Conservation (phyloP, 805 yeast species). For the Jamesozyma hellenica region DNA sequence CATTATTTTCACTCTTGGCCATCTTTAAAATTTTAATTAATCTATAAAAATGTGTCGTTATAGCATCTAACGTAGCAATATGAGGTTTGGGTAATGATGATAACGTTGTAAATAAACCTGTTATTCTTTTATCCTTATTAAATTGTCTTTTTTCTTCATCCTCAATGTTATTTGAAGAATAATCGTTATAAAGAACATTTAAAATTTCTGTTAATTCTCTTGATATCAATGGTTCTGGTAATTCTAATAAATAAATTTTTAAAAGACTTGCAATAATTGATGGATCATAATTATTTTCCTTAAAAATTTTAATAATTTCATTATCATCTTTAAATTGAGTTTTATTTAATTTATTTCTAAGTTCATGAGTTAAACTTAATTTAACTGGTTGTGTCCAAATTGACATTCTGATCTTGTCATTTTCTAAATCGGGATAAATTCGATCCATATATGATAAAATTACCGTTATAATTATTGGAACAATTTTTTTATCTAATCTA, state of each 20-base stretch:
- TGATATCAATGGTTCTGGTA: conserved; percentile 70
- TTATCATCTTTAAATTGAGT: conserved; percentile 25
- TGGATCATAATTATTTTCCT: conserved; percentile 35
- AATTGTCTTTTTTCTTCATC: conserved; percentile 9
- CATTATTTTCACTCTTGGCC: conserved; percentile 18
- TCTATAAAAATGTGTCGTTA: conserved; percentile 66
- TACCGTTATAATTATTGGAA: conserved; percentile 57
- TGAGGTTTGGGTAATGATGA: conserved; percentile 59
- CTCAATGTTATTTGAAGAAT: conserved; percentile 22
- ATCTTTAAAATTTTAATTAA: conserved; percentile 44
- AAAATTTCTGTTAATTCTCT: conserved; percentile 55
- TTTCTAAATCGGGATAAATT: conserved; percentile 55
- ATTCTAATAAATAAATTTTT: conserved; percentile 64
- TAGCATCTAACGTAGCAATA: conserved; percentile 69
- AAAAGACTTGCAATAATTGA: conserved; percentile 56
- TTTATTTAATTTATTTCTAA: conserved; percentile 44
- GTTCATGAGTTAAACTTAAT: conserved; percentile 47
- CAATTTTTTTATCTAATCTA: conserved; percentile 59
- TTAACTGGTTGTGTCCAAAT: conserved; percentile 64
- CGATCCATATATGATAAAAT: conserved; percentile 58
- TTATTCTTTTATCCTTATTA: conserved; percentile 34
- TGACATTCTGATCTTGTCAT: conserved; percentile 57
- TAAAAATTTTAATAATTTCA: conserved; percentile 26
- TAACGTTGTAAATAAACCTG: conserved; percentile 56
- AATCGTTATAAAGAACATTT: conserved; percentile 52